Conservation (phyloP, 176 grass and related monocot genomes). For the Aegilops longissima region DNA sequence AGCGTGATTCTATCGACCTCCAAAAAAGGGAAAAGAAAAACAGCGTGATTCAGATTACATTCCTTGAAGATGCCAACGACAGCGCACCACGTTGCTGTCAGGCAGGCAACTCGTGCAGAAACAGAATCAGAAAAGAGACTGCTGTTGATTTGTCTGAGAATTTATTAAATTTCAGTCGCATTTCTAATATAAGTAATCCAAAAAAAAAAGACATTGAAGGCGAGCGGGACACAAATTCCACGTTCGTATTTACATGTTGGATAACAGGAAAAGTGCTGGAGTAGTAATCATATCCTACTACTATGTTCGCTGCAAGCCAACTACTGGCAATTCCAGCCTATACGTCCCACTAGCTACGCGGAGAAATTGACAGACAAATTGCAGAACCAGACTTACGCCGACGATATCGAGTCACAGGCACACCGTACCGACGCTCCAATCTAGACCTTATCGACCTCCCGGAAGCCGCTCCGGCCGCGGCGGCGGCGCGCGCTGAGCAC, state of each 20-base stretch:
- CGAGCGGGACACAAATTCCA: background rate
- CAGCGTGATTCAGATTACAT: too few species aligned
- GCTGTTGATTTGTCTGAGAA: background rate
- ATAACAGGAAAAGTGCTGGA: background rate
- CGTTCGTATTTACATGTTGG: background rate
- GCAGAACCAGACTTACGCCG: conserved; percentile 8
- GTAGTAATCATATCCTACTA: too few species aligned
- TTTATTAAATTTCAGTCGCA: background rate
- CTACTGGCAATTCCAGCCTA: too few species aligned
- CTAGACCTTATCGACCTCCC: conserved; percentile 46
- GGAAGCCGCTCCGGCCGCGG: background rate
- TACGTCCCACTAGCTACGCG: background rate
- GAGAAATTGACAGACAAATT: background rate
- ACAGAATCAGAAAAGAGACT: background rate
- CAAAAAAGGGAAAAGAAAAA: too few species aligned
- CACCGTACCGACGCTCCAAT: background rate
- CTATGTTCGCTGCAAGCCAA: too few species aligned
- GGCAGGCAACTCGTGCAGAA: background rate
- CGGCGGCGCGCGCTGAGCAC: background rate
- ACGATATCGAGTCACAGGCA: background rate
- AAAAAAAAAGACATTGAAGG: background rate
- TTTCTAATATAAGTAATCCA: background rate
- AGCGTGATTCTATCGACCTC: too few species aligned
- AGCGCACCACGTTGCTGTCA: background rate
- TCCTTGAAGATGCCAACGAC: background rate